Evolutionary conservation across 2,329 filamentous ascomycete species (phyloP).

Genomic region (Calonectria hawksworthii): DNA sequence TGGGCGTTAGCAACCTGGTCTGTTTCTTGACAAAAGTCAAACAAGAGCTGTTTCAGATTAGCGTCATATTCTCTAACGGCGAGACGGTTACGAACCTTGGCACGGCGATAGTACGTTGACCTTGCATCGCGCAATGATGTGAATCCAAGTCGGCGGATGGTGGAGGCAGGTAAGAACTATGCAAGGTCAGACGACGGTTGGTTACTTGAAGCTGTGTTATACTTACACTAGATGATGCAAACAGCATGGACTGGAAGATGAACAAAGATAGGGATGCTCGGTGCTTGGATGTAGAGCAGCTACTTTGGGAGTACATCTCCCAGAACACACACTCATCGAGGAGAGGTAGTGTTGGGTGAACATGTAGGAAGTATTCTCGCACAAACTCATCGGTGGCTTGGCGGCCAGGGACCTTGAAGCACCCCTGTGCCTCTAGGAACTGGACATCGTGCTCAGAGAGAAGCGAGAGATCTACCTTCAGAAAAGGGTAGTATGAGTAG

Average conservation of each 20-base stretch:
- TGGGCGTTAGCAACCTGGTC: slow-evolving; percentile 23
- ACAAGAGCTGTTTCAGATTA: slow-evolving; percentile 23
- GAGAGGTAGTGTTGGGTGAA: slow-evolving; percentile 29
- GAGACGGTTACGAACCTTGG: slow-evolving; percentile 7
- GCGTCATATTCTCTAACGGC: neutral
- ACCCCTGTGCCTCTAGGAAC: slow-evolving; percentile 30
- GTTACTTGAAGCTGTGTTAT: neutral
- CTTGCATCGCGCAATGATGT: slow-evolving; percentile 22
- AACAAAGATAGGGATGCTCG: slow-evolving; percentile 20
- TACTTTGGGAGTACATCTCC: slow-evolving; percentile 17
- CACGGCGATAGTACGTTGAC: slow-evolving; percentile 31
- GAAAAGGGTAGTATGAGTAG: slow-evolving; percentile 30
- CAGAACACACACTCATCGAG: slow-evolving; percentile 30
- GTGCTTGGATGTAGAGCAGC: neutral
- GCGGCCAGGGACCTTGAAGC: slow-evolving; percentile 28
- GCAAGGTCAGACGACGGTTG: neutral
- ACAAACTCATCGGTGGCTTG: slow-evolving; percentile 30
- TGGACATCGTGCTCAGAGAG: slow-evolving; percentile 26
- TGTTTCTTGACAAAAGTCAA: slow-evolving; percentile 26
- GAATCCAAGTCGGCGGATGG: slow-evolving; percentile 26
- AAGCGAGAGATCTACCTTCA: slow-evolving; percentile 24
- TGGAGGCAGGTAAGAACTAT: slow-evolving; percentile 25
- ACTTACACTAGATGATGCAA: slow-evolving; percentile 31
- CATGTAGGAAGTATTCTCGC: slow-evolving; percentile 30
- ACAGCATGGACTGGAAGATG: slow-evolving; percentile 34